Percentiles rank a stretch among this genome's conserved stretches.
phyloP scores from a whole-genome alignment of 1,284 basidiomycete genomes.

The Tilletia indica region DNA sequence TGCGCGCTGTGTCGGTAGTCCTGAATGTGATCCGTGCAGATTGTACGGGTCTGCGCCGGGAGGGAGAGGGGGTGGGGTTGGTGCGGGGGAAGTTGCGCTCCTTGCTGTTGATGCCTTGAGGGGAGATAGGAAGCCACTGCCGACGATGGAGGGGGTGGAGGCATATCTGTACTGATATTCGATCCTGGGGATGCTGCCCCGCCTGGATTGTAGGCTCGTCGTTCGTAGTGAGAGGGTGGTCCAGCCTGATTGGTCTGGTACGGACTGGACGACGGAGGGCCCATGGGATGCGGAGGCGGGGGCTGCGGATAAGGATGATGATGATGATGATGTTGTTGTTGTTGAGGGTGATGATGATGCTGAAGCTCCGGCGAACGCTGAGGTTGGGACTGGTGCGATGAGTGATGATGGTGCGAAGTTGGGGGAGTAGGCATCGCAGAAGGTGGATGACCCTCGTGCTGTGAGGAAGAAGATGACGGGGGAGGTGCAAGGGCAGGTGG shows the following conservation, averaged over 20 bases:
- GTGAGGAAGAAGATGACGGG: not conserved
- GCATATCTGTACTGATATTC: not conserved
- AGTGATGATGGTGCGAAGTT: not conserved
- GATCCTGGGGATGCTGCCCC: not conserved
- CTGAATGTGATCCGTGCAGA: not conserved
- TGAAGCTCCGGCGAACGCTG: slow-evolving; percentile 13
- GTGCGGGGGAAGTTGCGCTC: not conserved
- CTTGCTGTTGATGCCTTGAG: not conserved
- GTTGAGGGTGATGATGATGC: slow-evolving; percentile 1
- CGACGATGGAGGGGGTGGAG: slow-evolving; percentile 1
- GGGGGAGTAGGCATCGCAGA: too few species aligned
- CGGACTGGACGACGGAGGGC: not conserved
- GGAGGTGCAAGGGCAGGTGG: not conserved
- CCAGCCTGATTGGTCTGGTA: not conserved
- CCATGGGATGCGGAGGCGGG: slow-evolving; percentile 1
- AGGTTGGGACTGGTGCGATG: slow-evolving; percentile 1
- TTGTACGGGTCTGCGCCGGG: not conserved
- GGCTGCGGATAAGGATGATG: not conserved
- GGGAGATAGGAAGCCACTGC: slow-evolving; percentile 4
- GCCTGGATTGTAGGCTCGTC: not conserved
- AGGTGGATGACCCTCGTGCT: too few species aligned
- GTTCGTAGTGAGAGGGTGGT: not conserved
- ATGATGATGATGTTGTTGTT: not conserved
- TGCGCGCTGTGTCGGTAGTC: too few species aligned
- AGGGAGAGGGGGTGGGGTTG: not conserved